Percentiles rank a stretch among this genome's conserved stretches.
Conservation (phyloP, 139 green algal genomes). For the Tetradesmus obliquus region DNA sequence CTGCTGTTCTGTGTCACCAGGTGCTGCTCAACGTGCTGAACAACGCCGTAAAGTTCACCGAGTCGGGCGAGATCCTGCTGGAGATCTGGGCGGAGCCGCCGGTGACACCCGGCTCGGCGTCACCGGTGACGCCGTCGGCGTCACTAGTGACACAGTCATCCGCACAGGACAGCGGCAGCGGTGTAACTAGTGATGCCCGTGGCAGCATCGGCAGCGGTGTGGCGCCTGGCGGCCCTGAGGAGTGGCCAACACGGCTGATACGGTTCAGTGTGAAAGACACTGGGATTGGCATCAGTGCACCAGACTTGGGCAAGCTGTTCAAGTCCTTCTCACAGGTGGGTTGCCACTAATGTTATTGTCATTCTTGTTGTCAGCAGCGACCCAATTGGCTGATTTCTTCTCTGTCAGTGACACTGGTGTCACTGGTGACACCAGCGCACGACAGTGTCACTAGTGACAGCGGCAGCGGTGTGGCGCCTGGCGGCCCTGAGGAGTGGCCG, state of each 20-base stretch:
- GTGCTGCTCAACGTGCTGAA: constrained; percentile 92
- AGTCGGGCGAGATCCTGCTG: constrained; percentile 80
- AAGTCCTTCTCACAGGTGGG: constrained; percentile 79
- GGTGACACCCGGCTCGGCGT: neutral
- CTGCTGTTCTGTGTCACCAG: constrained; percentile 18
- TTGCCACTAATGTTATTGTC: neutral
- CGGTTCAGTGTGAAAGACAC: constrained; percentile 83
- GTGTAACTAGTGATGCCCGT: neutral
- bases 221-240: neutral
- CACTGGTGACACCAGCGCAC: too few species aligned
- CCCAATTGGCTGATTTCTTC: neutral
- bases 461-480: neutral
- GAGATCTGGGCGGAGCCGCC: constrained; percentile 66
- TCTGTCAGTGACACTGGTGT: too few species aligned
- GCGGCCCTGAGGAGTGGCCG: constrained; percentile 26
- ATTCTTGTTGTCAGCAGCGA: neutral
- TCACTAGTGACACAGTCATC: neutral
- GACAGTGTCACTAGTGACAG: too few species aligned
- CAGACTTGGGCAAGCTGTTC: constrained; percentile 78
- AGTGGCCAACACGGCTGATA: constrained; percentile 49
- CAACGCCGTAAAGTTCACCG: constrained; percentile 94
- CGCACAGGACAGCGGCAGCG: neutral
- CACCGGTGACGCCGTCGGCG: neutral
- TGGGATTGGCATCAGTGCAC: constrained; percentile 79
- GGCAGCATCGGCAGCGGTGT: constrained; percentile 4